These are phyloP conservation scores for Pezicula neosporulosa DNA, from an alignment of 2,329 filamentous ascomycete species.

Conservation along the genomic window DNA sequence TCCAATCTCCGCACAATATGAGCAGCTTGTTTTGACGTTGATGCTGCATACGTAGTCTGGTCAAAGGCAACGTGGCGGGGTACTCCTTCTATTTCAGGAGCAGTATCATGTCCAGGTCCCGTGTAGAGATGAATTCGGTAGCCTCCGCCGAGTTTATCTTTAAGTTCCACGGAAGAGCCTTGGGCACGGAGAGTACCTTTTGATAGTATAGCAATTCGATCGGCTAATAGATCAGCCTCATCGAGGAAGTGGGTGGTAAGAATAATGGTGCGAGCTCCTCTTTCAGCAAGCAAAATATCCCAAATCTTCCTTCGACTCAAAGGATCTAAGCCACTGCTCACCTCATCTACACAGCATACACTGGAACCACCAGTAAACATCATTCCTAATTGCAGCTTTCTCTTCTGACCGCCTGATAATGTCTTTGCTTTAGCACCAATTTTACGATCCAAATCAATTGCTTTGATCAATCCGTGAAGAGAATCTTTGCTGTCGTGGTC, in stretches of 20 bases:
- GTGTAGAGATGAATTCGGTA: constrained; percentile 78
- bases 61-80: constrained; percentile 61
- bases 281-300: constrained; percentile 86
- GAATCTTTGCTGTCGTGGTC: constrained; percentile 52
- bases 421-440: constrained; percentile 69
- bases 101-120: constrained; percentile 42
- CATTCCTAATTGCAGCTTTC: constrained; percentile 89
- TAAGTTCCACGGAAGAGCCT: constrained; percentile 82
- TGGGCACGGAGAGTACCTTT: constrained; percentile 78
- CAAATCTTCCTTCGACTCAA: constrained; percentile 85
- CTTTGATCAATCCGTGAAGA: constrained; percentile 59
- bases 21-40: constrained; percentile 67
- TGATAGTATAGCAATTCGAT: constrained; percentile 84
- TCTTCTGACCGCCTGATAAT: constrained; percentile 85
- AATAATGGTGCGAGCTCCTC: constrained; percentile 77
- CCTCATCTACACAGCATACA: constrained; percentile 89
- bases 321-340: constrained; percentile 84
- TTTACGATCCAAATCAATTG: constrained; percentile 76
- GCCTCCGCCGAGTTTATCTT: constrained; percentile 76
- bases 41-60: constrained; percentile 68
- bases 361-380: constrained; percentile 90
- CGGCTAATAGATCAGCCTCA: constrained; percentile 84
- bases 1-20: constrained; percentile 69
- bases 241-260: constrained; percentile 93
- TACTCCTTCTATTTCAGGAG: constrained; percentile 50